Evolutionary conservation across 1,139 yeast genomes (phyloP).

Genomic region (Fermentozyma sake): DNA sequence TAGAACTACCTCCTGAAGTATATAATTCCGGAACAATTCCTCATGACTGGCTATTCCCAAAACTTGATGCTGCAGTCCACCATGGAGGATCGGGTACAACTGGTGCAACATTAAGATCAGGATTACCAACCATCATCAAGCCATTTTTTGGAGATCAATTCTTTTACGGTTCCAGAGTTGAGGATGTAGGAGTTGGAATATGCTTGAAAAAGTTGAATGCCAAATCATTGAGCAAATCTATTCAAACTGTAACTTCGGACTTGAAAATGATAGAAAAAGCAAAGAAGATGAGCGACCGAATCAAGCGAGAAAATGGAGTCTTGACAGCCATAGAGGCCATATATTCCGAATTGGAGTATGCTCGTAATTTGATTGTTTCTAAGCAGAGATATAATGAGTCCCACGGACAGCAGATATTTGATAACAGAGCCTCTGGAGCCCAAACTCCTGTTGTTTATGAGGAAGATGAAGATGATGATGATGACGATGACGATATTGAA

Average conservation of each 20-base stretch:
- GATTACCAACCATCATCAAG: constrained; percentile 83
- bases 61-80: constrained; percentile 89
- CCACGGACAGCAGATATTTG: constrained; percentile 14
- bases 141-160: constrained; percentile 97
- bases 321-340: constrained; percentile 68
- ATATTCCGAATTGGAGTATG: constrained; percentile 76
- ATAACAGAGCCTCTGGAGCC: constrained; percentile 17
- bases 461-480: constrained; percentile 13
- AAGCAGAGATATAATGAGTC: constrained; percentile 28
- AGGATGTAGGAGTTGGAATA: constrained; percentile 87
- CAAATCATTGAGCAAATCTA: constrained; percentile 59
- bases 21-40: constrained; percentile 72
- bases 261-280: constrained; percentile 66
- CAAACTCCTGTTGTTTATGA: constrained; percentile 27
- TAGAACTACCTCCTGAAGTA: constrained; percentile 64
- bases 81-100: constrained; percentile 99
- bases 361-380: constrained; percentile 44
- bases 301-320: constrained; percentile 75
- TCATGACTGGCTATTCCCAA: constrained; percentile 92
- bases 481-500: constrained; percentile 10
- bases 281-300: constrained; percentile 52
- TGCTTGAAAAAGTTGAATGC: constrained; percentile 64
- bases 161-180: constrained; percentile 82
- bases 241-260: constrained; percentile 64
- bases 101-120: constrained; percentile 84